phyloP scores from a whole-genome alignment of 441 rosid species.

The Daphne laureola region DNA sequence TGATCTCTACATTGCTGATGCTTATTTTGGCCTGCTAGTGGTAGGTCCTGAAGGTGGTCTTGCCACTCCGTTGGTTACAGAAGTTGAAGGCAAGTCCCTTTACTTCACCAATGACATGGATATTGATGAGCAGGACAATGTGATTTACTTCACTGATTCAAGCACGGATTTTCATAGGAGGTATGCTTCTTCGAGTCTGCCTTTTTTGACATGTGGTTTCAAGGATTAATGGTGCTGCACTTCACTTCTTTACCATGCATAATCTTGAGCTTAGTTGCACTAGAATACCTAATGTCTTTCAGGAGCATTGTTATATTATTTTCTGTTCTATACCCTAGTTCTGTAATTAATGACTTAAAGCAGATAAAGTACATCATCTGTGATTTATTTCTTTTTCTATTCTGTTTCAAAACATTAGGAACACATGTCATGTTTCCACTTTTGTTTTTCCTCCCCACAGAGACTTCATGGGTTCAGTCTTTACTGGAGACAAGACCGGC shows the following conservation, averaged over 20 bases:
- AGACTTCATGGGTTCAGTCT: slow-evolving; percentile 45
- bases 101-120: slow-evolving; percentile 69
- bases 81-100: slow-evolving; percentile 44
- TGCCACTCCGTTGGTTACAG: slow-evolving; percentile 45
- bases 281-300: too few species aligned
- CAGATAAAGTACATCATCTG: too few species aligned
- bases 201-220: not conserved
- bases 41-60: slow-evolving; percentile 63
- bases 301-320: too few species aligned
- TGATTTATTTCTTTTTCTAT: too few species aligned
- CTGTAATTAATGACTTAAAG: too few species aligned
- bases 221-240: too few species aligned
- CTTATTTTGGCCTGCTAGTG: slow-evolving; percentile 55
- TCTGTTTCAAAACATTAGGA: too few species aligned
- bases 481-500: slow-evolving; percentile 52
- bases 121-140: slow-evolving; percentile 46
- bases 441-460: slow-evolving; percentile 23
- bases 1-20: slow-evolving; percentile 70
- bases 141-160: slow-evolving; percentile 64
- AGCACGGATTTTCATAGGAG: slow-evolving; percentile 57
- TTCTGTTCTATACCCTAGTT: too few species aligned
- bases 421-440: too few species aligned
- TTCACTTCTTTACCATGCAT: too few species aligned
- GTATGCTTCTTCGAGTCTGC: slow-evolving; percentile 18
- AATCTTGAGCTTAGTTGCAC: too few species aligned